phyloP scores from a whole-genome alignment of 2,329 filamentous ascomycete species.

The Periconia sp. region DNA sequence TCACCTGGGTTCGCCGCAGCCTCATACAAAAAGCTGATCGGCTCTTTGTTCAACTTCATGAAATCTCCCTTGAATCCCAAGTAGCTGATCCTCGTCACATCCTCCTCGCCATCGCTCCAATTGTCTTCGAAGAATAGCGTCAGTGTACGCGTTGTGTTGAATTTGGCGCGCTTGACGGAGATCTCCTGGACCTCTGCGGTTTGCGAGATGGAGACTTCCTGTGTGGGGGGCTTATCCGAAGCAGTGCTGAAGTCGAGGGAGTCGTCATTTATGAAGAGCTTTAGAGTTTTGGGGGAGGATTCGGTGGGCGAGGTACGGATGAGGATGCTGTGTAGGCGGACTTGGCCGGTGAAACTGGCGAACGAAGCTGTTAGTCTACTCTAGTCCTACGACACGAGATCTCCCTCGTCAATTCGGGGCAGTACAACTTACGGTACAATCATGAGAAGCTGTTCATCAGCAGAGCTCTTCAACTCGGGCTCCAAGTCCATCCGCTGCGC shows the following conservation, averaged over 20 bases:
- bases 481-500: conserved; percentile 69
- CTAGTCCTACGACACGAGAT: not conserved
- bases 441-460: conserved; percentile 93
- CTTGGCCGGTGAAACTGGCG: conserved; percentile 82
- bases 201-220: conserved; percentile 75
- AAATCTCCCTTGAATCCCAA: conserved; percentile 93
- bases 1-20: conserved; percentile 88
- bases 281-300: conserved; percentile 78
- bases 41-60: conserved; percentile 81
- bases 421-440: conserved; percentile 71
- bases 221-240: conserved; percentile 68
- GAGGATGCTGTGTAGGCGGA: conserved; percentile 88
- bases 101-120: conserved; percentile 74
- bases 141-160: conserved; percentile 80
- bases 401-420: no score
- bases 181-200: conserved; percentile 84
- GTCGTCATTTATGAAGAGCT: conserved; percentile 85
- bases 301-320: conserved; percentile 73
- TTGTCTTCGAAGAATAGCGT: conserved; percentile 92
- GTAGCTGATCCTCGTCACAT: conserved; percentile 77
- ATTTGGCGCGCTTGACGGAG: conserved; percentile 82
- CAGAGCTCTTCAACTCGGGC: conserved; percentile 81
- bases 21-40: conserved; percentile 87
- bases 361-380: not conserved
- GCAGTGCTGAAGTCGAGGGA: conserved; percentile 79